Evolutionary conservation across 139 green algal species (phyloP).

Genomic region (Auxenochlorella protothecoides): DNA sequence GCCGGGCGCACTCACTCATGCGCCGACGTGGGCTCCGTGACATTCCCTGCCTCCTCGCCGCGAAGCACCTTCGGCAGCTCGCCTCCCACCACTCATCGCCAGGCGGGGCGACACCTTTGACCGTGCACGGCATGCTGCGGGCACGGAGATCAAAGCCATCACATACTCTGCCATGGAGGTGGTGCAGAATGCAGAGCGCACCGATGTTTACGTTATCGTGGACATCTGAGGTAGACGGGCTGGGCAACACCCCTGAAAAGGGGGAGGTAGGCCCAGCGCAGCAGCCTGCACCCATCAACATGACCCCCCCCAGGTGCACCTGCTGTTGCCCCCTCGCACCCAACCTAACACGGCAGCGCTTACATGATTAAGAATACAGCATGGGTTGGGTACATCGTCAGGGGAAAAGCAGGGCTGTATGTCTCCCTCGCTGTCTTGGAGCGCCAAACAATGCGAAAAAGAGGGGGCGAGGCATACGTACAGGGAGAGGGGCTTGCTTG

Average conservation of each 20-base stretch:
- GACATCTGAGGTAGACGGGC: slow-evolving; percentile 54
- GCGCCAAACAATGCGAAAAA: too few species aligned
- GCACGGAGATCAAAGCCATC: slow-evolving; percentile 85
- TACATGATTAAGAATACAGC: slow-evolving; percentile 1
- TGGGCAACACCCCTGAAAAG: background rate
- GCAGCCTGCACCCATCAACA: background rate
- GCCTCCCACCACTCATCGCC: background rate
- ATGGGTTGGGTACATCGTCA: background rate
- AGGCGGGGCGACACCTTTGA: slow-evolving; percentile 58
- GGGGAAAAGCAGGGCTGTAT: too few species aligned
- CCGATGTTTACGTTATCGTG: slow-evolving; percentile 80
- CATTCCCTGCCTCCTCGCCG: too few species aligned
- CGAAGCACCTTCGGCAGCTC: too few species aligned
- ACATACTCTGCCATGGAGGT: slow-evolving; percentile 84
- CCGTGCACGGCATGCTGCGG: slow-evolving; percentile 35
- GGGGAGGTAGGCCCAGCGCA: background rate
- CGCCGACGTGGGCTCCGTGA: too few species aligned
- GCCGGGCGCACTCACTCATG: too few species aligned
- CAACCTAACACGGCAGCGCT: too few species aligned
- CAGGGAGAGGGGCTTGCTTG: too few species aligned
- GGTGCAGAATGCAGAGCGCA: slow-evolving; percentile 29
- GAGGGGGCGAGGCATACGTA: too few species aligned
- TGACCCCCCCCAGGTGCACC: background rate
- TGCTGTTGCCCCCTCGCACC: background rate
- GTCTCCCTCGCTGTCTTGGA: too few species aligned